Percentiles rank a stretch among this genome's conserved stretches.
Conservation (phyloP, 78 protist genomes). For the Dictyostelium purpureum region DNA sequence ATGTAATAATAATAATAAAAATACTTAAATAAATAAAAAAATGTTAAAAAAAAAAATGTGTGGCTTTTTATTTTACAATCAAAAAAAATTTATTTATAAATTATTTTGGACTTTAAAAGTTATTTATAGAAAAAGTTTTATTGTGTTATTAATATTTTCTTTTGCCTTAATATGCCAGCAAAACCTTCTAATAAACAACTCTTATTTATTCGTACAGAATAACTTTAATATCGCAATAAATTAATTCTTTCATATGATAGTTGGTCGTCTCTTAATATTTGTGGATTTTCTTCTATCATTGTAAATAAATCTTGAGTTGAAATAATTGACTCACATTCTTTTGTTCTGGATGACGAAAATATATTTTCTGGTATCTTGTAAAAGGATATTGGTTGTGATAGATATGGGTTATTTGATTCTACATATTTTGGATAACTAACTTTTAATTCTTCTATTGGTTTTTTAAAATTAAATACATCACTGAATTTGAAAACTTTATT, state of each 20-base stretch:
- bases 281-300: constrained; percentile 13
- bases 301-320: constrained; percentile 39
- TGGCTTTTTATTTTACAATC: too few species aligned
- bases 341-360: background rate
- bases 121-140: too few species aligned
- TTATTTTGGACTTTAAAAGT: too few species aligned
- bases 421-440: constrained; percentile 9
- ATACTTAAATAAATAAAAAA: too few species aligned
- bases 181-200: too few species aligned
- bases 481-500: background rate
- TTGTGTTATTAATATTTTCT: too few species aligned
- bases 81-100: too few species aligned
- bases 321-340: background rate
- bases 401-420: background rate
- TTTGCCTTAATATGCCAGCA: too few species aligned
- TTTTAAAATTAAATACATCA: constrained; percentile 12
- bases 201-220: too few species aligned
- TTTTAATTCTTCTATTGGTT: background rate
- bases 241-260: constrained; percentile 31
- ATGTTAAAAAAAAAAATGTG: too few species aligned
- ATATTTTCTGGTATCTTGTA: constrained; percentile 21
- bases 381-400: background rate
- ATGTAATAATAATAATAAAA: too few species aligned
- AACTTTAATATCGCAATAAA: background rate
- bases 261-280: constrained; percentile 20